phyloP scores from a whole-genome alignment of 2,329 filamentous ascomycete species.

The Pseudogymnoascus sp. region DNA sequence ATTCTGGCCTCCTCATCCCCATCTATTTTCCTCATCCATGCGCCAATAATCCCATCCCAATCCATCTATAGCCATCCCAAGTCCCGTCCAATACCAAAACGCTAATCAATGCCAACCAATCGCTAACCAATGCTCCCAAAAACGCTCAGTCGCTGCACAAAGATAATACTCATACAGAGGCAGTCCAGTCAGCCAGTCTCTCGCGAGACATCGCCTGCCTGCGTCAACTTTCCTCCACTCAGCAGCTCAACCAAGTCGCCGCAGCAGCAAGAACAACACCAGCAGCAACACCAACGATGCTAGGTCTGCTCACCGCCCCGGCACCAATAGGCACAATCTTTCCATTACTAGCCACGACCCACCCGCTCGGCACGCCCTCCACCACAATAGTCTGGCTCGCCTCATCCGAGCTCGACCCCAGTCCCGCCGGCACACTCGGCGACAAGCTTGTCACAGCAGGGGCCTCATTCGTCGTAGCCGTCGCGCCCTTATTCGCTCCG shows the following conservation, averaged over 20 bases:
- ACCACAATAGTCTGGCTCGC: constrained; percentile 36
- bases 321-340: constrained; percentile 71
- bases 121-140: constrained; percentile 5
- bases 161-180: neutral
- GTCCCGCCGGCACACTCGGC: constrained; percentile 63
- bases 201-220: neutral
- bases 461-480: constrained; percentile 47
- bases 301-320: constrained; percentile 58
- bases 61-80: neutral
- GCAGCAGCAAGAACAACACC: neutral
- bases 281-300: neutral
- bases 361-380: constrained; percentile 65
- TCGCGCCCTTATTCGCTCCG: constrained; percentile 59
- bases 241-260: neutral
- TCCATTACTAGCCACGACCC: constrained; percentile 71
- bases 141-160: neutral
- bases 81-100: neutral
- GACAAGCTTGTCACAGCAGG: constrained; percentile 57
- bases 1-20: neutral
- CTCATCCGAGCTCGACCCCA: constrained; percentile 50
- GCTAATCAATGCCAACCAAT: constrained; percentile 4
- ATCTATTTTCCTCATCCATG: neutral
- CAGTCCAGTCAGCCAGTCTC: neutral
- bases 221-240: neutral
- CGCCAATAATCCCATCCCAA: neutral